Base-by-base conservation (phyloP, 257 asterid genomes). In the Solanum infundibuliforme region DNA sequence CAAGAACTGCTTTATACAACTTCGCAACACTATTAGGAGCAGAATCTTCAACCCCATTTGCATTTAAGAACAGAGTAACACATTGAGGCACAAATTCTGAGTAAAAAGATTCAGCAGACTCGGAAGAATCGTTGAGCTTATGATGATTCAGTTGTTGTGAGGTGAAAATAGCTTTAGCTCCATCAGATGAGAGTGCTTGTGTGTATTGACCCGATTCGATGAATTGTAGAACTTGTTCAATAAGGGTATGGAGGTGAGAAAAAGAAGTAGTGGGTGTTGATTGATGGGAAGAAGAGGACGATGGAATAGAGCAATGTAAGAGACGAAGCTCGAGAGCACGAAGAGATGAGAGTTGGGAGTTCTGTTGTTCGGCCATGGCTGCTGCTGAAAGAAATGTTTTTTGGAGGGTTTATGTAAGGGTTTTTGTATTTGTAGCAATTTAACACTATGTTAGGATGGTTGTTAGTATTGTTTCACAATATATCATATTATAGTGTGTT, bases 311-410 rank as follows among this genome's bases (percentile, higher is more conserved):
- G 92, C 97, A 95, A 86, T 95, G 97, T 88, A 97, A 94, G 77
- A 97, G 99, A 88, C 98, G 98, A 89, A 96, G 99, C 93, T 96
- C 99, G 74, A 95, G 86, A 23, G 91, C 87, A 74, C 96, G 97
- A 81, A 94, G 92, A 83, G 90, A 60, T 21, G 46, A 58, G 68
- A 69, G 39, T 55, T 55, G 25, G 11, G 65, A 55, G 65, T 55
- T 55, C 3, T 55, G 65, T 20, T 55, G 65, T 58, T 86, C 86
- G 9, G 89, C 90, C 89, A 89, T 89, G 84, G 46, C 65, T 55
- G 65, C 65, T 55, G 65, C n/a, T 7, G 85, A 25, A 27, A 81
- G 10, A 46, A 81, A 1, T 46, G 14, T 8, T 0, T 16, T 43
- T 25, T 27, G 11, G 66, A 3, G 84, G 84, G 35, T 41, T 77